Percentiles rank a stretch among this genome's conserved stretches.
Evolutionary conservation across 2,329 filamentous ascomycete genomes (phyloP).

Genomic region (Albophoma yamanashiensis): DNA sequence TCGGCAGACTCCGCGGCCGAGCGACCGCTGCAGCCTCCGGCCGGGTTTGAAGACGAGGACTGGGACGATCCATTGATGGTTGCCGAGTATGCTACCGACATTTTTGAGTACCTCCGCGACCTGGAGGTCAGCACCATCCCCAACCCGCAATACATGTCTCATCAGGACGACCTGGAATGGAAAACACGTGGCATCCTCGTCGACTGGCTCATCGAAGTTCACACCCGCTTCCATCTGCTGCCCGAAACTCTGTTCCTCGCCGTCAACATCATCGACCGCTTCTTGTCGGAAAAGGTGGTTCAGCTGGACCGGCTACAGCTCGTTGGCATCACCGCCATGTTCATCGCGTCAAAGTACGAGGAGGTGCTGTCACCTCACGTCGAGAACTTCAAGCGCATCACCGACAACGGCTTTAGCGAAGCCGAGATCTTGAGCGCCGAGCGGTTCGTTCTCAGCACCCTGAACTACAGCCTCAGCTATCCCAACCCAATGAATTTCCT

Average conservation of each 20-base stretch:
- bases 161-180: conserved; percentile 94
- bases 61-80: conserved; percentile 94
- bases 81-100: conserved; percentile 91
- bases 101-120: conserved; percentile 89
- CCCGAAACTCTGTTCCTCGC: conserved; percentile 94
- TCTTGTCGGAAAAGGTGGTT: conserved; percentile 90
- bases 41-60: conserved; percentile 71
- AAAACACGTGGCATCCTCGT: conserved; percentile 96
- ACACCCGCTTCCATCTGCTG: conserved; percentile 89
- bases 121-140: conserved; percentile 71
- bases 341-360: conserved; percentile 98
- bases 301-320: conserved; percentile 93
- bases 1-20: conserved; percentile 7
- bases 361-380: conserved; percentile 96
- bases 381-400: conserved; percentile 92
- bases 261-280: conserved; percentile 97
- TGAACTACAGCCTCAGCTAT: conserved; percentile 96
- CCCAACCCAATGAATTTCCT: conserved; percentile 99
- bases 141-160: conserved; percentile 89
- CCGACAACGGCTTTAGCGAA: conserved; percentile 92
- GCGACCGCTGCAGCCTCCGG: background rate
- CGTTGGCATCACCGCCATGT: conserved; percentile 97
- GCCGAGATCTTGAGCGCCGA: conserved; percentile 96
- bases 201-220: conserved; percentile 97
- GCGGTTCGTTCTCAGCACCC: conserved; percentile 78